Evolutionary conservation across 148 eudicot genomes (phyloP).

Genomic region (Pharnaceum exiguum): DNA sequence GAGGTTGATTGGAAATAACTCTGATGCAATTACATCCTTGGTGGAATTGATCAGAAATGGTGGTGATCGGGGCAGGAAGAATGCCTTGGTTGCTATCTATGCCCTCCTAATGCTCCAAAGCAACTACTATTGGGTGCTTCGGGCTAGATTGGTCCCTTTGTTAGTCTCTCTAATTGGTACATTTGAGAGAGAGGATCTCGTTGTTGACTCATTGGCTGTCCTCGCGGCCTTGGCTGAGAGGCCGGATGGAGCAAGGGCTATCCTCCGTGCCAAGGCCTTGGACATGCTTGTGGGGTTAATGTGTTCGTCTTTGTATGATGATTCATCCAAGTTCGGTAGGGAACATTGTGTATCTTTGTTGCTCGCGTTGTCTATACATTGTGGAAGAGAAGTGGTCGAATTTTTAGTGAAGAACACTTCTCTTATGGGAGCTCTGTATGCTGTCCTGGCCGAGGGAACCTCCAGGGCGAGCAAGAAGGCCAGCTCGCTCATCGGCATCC

Average conservation of each 20-base stretch:
- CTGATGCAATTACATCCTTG: conserved; percentile 49
- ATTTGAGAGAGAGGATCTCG: conserved; percentile 44
- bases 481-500: conserved; percentile 48
- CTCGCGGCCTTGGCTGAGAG: conserved; percentile 61
- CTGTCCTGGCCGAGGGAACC: conserved; percentile 50
- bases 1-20: conserved; percentile 41
- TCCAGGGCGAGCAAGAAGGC: conserved; percentile 65
- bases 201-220: conserved; percentile 56
- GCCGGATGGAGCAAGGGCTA: conserved; percentile 48
- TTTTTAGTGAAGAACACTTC: conserved; percentile 67
- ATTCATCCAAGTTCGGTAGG: conserved; percentile 34
- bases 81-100: conserved; percentile 55
- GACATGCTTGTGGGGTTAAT: conserved; percentile 31
- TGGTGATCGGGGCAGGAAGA: conserved; percentile 49
- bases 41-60: conserved; percentile 50
- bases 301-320: conserved; percentile 26
- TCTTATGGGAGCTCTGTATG: conserved; percentile 56
- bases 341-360: conserved; percentile 68
- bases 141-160: conserved; percentile 54
- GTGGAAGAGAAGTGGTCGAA: conserved; percentile 64
- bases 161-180: conserved; percentile 36
- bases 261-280: conserved; percentile 38
- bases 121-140: conserved; percentile 51
- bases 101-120: conserved; percentile 55
- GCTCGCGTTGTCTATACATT: conserved; percentile 49